Evolutionary conservation across 2,329 filamentous ascomycete genomes (phyloP).

Genomic region (Capronia epimyces): DNA sequence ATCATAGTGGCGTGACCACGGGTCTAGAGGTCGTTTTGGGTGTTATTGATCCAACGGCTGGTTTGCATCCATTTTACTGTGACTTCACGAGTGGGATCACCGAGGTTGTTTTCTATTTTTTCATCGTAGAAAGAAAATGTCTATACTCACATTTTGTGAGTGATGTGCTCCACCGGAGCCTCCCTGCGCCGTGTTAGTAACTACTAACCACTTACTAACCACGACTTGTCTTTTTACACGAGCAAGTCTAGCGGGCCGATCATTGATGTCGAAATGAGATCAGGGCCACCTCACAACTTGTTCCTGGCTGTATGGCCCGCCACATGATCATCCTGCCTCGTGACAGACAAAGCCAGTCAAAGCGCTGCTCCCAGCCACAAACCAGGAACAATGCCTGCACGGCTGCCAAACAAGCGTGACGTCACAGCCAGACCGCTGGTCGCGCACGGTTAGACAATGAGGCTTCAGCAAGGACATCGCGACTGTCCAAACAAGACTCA

Average conservation of each 20-base stretch:
- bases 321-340: constrained; percentile 14
- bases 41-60: not conserved
- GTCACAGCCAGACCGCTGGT: constrained; percentile 10
- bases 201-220: not conserved
- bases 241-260: not conserved
- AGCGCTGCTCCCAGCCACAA: constrained; percentile 13
- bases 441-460: not conserved
- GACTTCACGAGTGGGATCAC: not conserved
- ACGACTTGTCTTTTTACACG: not conserved
- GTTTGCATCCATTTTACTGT: not conserved
- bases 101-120: no score
- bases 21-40: not conserved
- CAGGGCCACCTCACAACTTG: not conserved
- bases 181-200: not conserved
- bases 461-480: not conserved
- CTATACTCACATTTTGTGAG: not conserved
- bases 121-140: not conserved
- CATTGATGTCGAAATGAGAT: not conserved
- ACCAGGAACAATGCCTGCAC: constrained; percentile 18
- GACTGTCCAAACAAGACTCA: not conserved
- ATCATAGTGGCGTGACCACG: constrained; percentile 4
- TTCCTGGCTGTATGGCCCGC: not conserved
- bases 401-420: constrained; percentile 8
- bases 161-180: not conserved
- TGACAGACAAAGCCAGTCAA: constrained; percentile 10